A percentile compares a stretch with the other conserved stretches of the same genome.
phyloP scores from a whole-genome alignment of 23 red algal genomes.

The Gracilaria gracilis region DNA sequence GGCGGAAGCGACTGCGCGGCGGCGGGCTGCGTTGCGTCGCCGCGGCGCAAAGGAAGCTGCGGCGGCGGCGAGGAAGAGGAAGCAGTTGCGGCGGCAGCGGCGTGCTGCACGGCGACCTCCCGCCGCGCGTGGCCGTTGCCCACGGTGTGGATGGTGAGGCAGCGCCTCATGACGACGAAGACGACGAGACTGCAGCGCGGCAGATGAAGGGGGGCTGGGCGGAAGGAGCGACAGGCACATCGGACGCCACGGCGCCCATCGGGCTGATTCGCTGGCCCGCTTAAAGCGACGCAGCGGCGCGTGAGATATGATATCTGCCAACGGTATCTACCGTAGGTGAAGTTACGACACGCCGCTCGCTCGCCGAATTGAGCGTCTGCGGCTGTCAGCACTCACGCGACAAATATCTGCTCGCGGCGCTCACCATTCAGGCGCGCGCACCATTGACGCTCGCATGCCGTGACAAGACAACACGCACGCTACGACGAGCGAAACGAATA shows the following conservation, averaged over 20 bases:
- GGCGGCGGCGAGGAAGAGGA: neutral
- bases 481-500: no score
- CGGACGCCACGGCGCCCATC: neutral
- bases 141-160: slow-evolving; percentile 33
- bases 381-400: no score
- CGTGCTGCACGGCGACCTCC: neutral
- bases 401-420: no score
- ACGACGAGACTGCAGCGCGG: no score
- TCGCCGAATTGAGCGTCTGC: no score
- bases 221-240: neutral
- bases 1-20: neutral
- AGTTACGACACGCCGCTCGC: no score
- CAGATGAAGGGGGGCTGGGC: neutral
- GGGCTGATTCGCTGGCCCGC: neutral
- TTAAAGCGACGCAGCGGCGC: no score
- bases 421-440: no score
- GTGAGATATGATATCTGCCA: no score
- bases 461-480: neutral
- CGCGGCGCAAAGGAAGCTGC: neutral
- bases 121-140: slow-evolving; percentile 47
- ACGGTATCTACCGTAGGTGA: no score
- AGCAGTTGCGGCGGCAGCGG: neutral
- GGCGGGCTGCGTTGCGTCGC: neutral
- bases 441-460: neutral
- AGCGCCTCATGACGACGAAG: neutral